Base-by-base conservation (phyloP, 2,329 filamentous ascomycete genomes). In the Biscogniauxia marginata region DNA sequence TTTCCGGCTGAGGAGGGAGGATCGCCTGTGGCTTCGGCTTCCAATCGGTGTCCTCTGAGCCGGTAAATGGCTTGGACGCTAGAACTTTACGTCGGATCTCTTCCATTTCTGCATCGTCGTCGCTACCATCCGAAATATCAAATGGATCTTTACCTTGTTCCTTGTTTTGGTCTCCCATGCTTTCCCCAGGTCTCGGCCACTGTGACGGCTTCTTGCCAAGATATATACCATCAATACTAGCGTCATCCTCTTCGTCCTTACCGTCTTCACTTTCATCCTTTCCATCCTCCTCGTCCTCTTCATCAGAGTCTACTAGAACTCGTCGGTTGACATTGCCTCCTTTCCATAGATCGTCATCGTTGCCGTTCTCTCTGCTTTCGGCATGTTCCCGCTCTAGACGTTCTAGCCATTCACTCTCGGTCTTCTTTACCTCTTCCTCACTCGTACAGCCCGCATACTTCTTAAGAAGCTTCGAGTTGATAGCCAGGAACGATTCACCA, bases 41-140 rank as follows among this genome's bases (percentile, higher is more conserved):
- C 46, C 74, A 73, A 8, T 72, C 69, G 50, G 69, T 66, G 47
- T 75, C 65, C 58, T 73, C 68, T 8, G 81, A 75, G 62, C 90
- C 90, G 45, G 88, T 77, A 67, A 99, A 99, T 0, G 92, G 85
- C 70, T 93, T 97, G 6, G 93, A 96, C 6, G 88, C 89, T 2
- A 99, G 82, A n/a, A 98, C 91, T 65, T 91, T 90, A 53, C 89
- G 86, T 49, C 95, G 84, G 52, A 99, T 87, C 68, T 96, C 93
- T 34, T 91, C 93, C 93, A 98, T 98, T 69, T 92, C 87, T 52
- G 78, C 76, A 51, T 70, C 80, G 18, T 90, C 89, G 65, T 96
- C 91, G 25, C 84, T 85, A 64, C 91, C 88, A 54, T 92, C 89
- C 8, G 91, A 91, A 47, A 96, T 83, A 53, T 84, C 87, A 66